Conservation (phyloP, 2,329 filamentous ascomycete genomes). For the Colletotrichum spinosum region DNA sequence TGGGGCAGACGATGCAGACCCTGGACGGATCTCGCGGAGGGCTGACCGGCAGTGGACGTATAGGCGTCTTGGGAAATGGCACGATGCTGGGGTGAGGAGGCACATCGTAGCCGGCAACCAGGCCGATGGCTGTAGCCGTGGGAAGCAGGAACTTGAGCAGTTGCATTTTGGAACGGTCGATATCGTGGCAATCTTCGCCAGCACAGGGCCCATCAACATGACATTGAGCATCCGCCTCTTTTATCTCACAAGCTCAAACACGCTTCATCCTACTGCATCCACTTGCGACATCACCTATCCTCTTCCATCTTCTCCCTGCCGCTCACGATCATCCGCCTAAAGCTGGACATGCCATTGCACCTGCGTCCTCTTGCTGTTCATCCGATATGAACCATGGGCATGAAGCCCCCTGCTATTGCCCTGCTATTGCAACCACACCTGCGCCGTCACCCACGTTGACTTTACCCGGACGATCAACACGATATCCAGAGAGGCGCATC, state of each 20-base stretch:
- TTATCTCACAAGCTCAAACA: not conserved
- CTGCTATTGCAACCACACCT: not conserved
- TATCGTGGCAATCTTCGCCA: too few relatives aligned
- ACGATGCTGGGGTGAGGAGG: constrained; percentile 1
- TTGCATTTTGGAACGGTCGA: not conserved
- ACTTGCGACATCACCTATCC: constrained; percentile 1
- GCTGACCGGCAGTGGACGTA: not conserved
- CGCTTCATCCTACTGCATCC: not conserved
- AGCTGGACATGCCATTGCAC: too few relatives aligned
- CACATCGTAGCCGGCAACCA: constrained; percentile 3
- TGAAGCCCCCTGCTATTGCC: too few relatives aligned
- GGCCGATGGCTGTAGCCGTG: not conserved
- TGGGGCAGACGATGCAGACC: constrained; percentile 10
- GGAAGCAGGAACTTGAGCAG: not conserved
- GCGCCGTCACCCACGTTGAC: not conserved
- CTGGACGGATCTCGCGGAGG: not conserved
- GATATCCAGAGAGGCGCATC: not conserved
- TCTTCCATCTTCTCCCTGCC: not conserved
- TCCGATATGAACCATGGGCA: not conserved
- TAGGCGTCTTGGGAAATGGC: constrained; percentile 7
- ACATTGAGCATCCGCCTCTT: too few relatives aligned
- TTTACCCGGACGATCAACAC: constrained; percentile 1
- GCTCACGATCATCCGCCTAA: too few relatives aligned
- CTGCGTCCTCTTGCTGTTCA: not conserved
- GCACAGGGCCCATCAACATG: too few relatives aligned